phyloP scores from a whole-genome alignment of 2,329 filamentous ascomycete species.

The Simplicillium aogashimaense region DNA sequence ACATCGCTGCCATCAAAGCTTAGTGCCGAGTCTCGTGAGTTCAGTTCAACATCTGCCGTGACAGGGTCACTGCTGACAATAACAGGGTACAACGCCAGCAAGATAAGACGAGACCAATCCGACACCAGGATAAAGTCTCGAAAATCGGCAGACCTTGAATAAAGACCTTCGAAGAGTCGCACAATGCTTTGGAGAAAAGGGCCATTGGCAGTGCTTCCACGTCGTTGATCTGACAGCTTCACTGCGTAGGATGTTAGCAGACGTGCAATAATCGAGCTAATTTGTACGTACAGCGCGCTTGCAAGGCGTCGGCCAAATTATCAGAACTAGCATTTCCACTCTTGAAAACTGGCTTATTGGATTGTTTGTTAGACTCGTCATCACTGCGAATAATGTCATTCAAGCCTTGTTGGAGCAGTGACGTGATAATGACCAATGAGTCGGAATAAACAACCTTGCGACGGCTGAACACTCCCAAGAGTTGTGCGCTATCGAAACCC shows the following conservation, averaged over 20 bases:
- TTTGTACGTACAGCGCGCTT: not conserved
- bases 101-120: conserved; percentile 69
- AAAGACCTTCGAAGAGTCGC: conserved; percentile 69
- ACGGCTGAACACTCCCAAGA: conserved; percentile 65
- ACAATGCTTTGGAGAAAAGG: conserved; percentile 63
- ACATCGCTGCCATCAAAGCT: conserved; percentile 83
- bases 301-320: conserved; percentile 1
- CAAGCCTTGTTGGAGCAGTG: conserved; percentile 80
- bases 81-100: conserved; percentile 76
- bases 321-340: not conserved
- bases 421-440: conserved; percentile 66
- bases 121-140: conserved; percentile 73
- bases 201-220: conserved; percentile 6
- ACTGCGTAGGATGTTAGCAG: not conserved
- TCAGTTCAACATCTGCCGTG: conserved; percentile 75
- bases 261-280: not conserved
- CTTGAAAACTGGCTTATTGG: conserved; percentile 20
- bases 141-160: conserved; percentile 67
- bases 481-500: conserved; percentile 62
- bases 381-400: conserved; percentile 58
- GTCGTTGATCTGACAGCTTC: too few species aligned
- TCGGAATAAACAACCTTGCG: conserved; percentile 66
- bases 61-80: conserved; percentile 80
- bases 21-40: conserved; percentile 68
- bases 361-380: conserved; percentile 30